Conservation (phyloP, 1,284 basidiomycete species). For the Trametes sp. region DNA sequence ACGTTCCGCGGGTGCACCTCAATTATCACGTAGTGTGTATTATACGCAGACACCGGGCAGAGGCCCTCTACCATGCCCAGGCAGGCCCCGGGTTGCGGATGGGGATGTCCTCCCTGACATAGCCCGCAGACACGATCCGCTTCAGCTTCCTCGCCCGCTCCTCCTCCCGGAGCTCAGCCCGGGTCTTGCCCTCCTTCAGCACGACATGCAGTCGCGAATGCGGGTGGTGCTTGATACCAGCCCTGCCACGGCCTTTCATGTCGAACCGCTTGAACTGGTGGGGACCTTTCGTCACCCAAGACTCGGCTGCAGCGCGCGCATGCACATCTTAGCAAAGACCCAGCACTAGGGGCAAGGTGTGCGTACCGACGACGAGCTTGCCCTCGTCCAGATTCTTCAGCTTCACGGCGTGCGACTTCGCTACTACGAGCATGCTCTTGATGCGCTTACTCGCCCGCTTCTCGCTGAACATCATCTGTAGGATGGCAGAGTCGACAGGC, state of each 20-base stretch:
- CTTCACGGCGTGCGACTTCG: conserved; percentile 84
- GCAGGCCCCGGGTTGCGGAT: conserved; percentile 76
- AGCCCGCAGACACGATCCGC: conserved; percentile 81
- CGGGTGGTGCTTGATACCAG: conserved; percentile 82
- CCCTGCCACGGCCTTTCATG: conserved; percentile 85
- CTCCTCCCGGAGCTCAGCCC: conserved; percentile 71
- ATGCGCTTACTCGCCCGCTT: conserved; percentile 89
- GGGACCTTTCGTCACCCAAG: conserved; percentile 92
- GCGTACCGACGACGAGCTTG: conserved; percentile 86
- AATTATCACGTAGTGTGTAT: conserved; percentile 19
- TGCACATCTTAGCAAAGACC: background rate
- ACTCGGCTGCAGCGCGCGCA: conserved; percentile 65
- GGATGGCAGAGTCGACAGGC: conserved; percentile 92
- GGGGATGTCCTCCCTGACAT: conserved; percentile 80
- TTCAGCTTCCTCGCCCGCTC: conserved; percentile 73
- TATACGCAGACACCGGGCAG: conserved; percentile 14
- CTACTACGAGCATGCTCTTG: conserved; percentile 88
- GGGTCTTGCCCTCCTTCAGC: conserved; percentile 85
- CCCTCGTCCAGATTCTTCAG: conserved; percentile 80
- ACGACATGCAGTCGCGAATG: conserved; percentile 83
- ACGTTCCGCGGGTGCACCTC: background rate
- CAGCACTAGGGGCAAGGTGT: background rate
- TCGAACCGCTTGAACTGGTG: conserved; percentile 77
- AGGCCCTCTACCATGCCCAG: conserved; percentile 81
- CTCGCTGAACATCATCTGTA: conserved; percentile 96